A percentile compares a stretch with the other conserved stretches of the same genome.
phyloP scores from a whole-genome alignment of 495 filamentous ascomycete species.

The Apodospora peruviana region DNA sequence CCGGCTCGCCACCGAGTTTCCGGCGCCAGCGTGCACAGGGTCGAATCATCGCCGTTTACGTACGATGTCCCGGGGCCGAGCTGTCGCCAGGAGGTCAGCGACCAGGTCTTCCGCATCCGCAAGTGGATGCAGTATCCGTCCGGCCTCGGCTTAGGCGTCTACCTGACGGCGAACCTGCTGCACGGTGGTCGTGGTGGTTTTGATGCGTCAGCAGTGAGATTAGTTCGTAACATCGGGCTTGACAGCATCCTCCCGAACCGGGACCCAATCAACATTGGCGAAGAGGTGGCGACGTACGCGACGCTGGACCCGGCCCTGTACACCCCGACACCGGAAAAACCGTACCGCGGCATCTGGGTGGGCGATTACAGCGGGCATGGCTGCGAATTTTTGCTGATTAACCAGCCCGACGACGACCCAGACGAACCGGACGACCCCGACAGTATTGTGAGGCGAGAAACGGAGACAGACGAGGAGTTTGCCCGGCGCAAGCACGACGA shows the following conservation, averaged over 20 bases:
- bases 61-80: constrained; percentile 20
- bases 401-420: constrained; percentile 55
- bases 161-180: not conserved
- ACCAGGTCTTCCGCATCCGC: constrained; percentile 63
- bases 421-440: constrained; percentile 22
- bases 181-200: no score
- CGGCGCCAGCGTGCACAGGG: not conserved
- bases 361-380: constrained; percentile 86
- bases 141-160: constrained; percentile 19
- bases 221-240: not conserved
- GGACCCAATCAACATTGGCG: constrained; percentile 32
- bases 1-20: constrained; percentile 53
- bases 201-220: not conserved
- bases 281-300: constrained; percentile 65
- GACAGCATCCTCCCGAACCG: not conserved
- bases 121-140: constrained; percentile 60
- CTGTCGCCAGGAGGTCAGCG: constrained; percentile 47
- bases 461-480: constrained; percentile 37
- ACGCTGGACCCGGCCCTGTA: constrained; percentile 68
- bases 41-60: not conserved
- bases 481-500: constrained; percentile 9
- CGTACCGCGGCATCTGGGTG: constrained; percentile 85
- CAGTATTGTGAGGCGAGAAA: constrained; percentile 18
- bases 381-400: constrained; percentile 78
- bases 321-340: constrained; percentile 71